Conservation (phyloP, 345 rosid species). For the Populus simonii region DNA sequence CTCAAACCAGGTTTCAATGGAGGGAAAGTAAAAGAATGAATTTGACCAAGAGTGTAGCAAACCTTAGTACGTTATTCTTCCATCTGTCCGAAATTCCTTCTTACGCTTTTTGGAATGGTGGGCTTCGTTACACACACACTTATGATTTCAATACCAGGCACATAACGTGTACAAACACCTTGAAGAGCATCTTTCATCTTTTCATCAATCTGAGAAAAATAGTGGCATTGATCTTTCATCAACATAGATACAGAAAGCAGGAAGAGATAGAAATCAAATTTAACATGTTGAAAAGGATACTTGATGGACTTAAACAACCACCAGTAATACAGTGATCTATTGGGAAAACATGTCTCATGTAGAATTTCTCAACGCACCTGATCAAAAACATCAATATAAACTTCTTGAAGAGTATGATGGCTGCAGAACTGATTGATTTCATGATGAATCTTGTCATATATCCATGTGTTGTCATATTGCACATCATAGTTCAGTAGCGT, state of each 20-base stretch:
- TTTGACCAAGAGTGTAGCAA: background rate
- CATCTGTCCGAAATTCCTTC: slow-evolving; percentile 86
- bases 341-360: background rate
- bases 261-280: background rate
- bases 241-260: background rate
- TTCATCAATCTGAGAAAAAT: slow-evolving; percentile 70
- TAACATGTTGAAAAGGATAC: background rate
- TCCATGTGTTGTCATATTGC: slow-evolving; percentile 87
- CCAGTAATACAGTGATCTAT: background rate
- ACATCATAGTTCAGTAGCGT: slow-evolving; percentile 83
- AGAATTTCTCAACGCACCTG: slow-evolving; percentile 49
- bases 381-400: slow-evolving; percentile 91
- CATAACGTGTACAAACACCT: slow-evolving; percentile 79
- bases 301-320: background rate
- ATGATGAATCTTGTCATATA: slow-evolving; percentile 96
- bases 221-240: slow-evolving; percentile 6
- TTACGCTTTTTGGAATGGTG: slow-evolving; percentile 68
- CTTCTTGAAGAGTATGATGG: slow-evolving; percentile 90
- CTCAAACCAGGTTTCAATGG: background rate
- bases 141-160: slow-evolving; percentile 89
- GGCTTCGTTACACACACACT: slow-evolving; percentile 96
- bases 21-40: background rate
- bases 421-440: slow-evolving; percentile 99
- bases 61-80: slow-evolving; percentile 97
- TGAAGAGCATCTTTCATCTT: slow-evolving; percentile 97